Evolutionary conservation across 352 stramenopile genomes (phyloP).

Genomic region (Phytophthora gonapodyides): DNA sequence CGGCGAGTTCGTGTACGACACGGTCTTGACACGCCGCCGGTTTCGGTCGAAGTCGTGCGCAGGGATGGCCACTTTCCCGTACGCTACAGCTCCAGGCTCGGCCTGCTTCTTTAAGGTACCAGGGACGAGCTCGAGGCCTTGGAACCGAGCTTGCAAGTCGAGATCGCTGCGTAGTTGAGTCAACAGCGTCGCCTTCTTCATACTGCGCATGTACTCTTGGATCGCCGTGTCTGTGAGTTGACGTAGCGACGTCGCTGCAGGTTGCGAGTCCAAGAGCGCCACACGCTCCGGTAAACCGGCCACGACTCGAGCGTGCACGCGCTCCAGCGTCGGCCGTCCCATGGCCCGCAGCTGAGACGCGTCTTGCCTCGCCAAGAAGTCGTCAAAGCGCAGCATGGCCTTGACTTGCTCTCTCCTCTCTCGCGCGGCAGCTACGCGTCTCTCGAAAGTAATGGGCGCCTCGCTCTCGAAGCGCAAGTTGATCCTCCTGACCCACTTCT

Average conservation of each 20-base stretch:
- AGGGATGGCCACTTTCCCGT: conserved; percentile 85
- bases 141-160: conserved; percentile 71
- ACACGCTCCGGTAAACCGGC: conserved; percentile 74
- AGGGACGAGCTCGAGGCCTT: conserved; percentile 65
- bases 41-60: conserved; percentile 63
- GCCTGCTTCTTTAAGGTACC: conserved; percentile 15
- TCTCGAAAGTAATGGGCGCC: conserved; percentile 67
- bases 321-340: conserved; percentile 72
- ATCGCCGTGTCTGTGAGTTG: conserved; percentile 89
- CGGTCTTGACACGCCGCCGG: conserved; percentile 47
- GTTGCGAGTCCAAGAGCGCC: conserved; percentile 62
- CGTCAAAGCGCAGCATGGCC: conserved; percentile 89
- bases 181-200: conserved; percentile 92
- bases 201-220: conserved; percentile 89
- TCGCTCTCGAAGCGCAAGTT: conserved; percentile 93
- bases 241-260: conserved; percentile 66
- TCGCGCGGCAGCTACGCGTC: conserved; percentile 69
- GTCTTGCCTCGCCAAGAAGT: conserved; percentile 87
- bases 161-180: conserved; percentile 59
- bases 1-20: conserved; percentile 62
- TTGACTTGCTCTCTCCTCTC: conserved; percentile 77
- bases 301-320: conserved; percentile 85
- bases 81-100: conserved; percentile 33
- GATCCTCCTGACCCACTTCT: conserved; percentile 90
- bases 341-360: conserved; percentile 76